Percentiles rank a stretch among this genome's conserved stretches.
Evolutionary conservation across 1,284 basidiomycete genomes (phyloP).

Genomic region (Ceratobasidium sp.): DNA sequence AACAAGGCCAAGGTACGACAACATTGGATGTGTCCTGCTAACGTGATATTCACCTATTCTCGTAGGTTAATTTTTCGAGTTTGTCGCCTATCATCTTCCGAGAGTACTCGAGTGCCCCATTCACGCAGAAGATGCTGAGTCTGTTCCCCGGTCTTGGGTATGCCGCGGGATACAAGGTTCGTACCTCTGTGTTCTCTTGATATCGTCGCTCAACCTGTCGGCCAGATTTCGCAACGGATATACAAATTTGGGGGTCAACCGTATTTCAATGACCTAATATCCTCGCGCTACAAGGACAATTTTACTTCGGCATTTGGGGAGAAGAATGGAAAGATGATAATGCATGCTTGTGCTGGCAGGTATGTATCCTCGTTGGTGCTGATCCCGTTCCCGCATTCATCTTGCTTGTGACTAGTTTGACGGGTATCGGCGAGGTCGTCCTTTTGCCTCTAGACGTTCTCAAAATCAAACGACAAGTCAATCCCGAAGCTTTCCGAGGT

Average conservation of each 20-base stretch:
- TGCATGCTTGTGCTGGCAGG: conserved; percentile 95
- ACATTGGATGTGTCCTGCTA: too few relatives aligned
- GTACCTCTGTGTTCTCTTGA: not conserved
- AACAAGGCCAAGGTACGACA: conserved; percentile 80
- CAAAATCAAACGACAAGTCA: conserved; percentile 98
- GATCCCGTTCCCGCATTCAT: not conserved
- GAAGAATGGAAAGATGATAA: conserved; percentile 93
- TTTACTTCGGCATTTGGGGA: conserved; percentile 93
- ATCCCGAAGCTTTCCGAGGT: conserved; percentile 93
- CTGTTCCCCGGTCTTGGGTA: conserved; percentile 98
- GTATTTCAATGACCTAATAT: conserved; percentile 93
- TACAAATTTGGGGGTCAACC: conserved; percentile 99
- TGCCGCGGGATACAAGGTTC: conserved; percentile 92
- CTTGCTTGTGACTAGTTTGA: conserved; percentile 63
- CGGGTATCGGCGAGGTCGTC: conserved; percentile 97
- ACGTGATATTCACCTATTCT: not conserved
- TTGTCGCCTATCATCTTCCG: conserved; percentile 87
- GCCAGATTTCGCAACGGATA: conserved; percentile 77
- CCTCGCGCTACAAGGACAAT: conserved; percentile 72
- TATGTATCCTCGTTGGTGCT: conserved; percentile 50
- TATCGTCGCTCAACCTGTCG: not conserved
- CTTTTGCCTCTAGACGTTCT: conserved; percentile 94
- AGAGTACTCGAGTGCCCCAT: conserved; percentile 75
- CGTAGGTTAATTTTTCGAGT: conserved; percentile 66
- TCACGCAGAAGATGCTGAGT: conserved; percentile 80